Base-by-base conservation (phyloP, 352 stramenopile genomes). In the Pythium sukuiense region DNA sequence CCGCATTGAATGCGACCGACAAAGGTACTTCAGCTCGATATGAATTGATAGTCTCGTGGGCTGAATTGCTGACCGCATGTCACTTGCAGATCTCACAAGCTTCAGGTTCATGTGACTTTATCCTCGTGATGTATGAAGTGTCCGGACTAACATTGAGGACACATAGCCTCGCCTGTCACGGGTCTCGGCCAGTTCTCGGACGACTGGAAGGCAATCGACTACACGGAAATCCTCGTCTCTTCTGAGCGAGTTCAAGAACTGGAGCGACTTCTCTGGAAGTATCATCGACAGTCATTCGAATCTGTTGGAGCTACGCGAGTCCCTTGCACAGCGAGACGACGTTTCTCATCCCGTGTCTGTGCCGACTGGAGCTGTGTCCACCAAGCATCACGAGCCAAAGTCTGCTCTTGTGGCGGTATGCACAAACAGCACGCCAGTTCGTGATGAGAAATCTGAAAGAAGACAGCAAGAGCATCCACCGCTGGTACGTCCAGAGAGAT, bases 211-310 rank as follows among this genome's bases (percentile, higher is more conserved):
- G 24, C 46, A 2, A 32, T 24, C 49, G 13, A 6, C 2, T 0
- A 43, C 7, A 32, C 5, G 6, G 1, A 30, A 39, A 20, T 4
- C 18, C 0, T 32, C 46, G 20, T 27, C 48, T 14, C 60, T 66
- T 8, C 5, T 67, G 4, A 37, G 24, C 18, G 20, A 55, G 14
- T 16, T 18, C 16, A 67, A 52, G 43, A 41, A 13, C 13, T 69
- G 63, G 63, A n/a, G 24, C 2, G 52, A 33, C 18, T 45, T 60
- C 11, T 46, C 55, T 6, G 50, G 35, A 27, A 69, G 63, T 26
- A 59, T 69, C 27, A 55, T 69, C 29, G 27, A 69, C 11, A 16
- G 55, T 8, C n/a, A 18, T 6, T 6, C 59, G 26, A 49, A 69
- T 14, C 49, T 69, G 4, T 5, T 63, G 12, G 33, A 59, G 18